Conservation (phyloP, 805 yeast species). For the Nakazawaea anatomiae region DNA sequence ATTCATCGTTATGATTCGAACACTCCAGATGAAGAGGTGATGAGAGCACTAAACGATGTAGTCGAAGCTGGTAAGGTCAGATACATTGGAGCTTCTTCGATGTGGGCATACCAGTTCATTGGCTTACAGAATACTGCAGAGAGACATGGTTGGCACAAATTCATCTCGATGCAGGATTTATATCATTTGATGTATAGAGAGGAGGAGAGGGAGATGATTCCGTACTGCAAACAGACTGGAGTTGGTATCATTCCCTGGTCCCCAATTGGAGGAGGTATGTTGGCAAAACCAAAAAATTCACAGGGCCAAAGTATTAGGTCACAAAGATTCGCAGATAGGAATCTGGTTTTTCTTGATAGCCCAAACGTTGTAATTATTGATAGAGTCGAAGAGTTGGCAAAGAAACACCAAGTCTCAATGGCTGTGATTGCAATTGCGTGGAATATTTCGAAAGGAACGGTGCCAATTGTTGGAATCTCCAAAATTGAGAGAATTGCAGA, state of each 20-base stretch:
- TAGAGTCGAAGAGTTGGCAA: constrained; percentile 50
- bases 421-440: constrained; percentile 49
- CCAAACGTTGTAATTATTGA: constrained; percentile 30
- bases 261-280: constrained; percentile 47
- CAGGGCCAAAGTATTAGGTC: not conserved
- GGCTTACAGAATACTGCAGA: constrained; percentile 52
- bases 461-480: constrained; percentile 52
- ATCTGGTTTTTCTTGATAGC: constrained; percentile 4
- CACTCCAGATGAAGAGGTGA: constrained; percentile 45
- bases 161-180: constrained; percentile 51
- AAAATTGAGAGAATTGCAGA: constrained; percentile 46
- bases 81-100: constrained; percentile 47
- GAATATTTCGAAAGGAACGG: constrained; percentile 42
- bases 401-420: constrained; percentile 41
- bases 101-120: constrained; percentile 50
- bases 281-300: not conserved
- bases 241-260: constrained; percentile 58
- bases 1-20: constrained; percentile 48
- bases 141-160: constrained; percentile 47
- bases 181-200: constrained; percentile 53
- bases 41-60: constrained; percentile 49
- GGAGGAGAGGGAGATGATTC: constrained; percentile 57
- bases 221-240: constrained; percentile 44
- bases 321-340: not conserved
- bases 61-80: constrained; percentile 34